These are phyloP conservation scores for Lagerstroemia speciosa DNA, from an alignment of 345 rosid species.

Conservation along the genomic window DNA sequence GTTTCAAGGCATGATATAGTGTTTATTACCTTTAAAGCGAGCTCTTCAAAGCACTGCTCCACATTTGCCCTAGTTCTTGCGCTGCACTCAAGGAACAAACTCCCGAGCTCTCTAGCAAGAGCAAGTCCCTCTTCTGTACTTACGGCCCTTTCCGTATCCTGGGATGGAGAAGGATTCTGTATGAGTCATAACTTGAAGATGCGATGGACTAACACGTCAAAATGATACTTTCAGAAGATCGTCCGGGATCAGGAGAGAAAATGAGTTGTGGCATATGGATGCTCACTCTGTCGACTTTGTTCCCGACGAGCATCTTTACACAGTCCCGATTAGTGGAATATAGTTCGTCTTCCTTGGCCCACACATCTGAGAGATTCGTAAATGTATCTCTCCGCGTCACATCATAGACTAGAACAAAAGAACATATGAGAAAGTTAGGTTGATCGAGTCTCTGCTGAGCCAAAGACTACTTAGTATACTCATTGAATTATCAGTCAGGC, in stretches of 20 bases:
- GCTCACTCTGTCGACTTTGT: slow-evolving; percentile 84
- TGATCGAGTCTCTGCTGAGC: neutral
- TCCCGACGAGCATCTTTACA: slow-evolving; percentile 90
- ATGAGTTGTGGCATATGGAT: neutral
- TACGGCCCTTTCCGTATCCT: slow-evolving; percentile 86
- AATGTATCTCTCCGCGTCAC: slow-evolving; percentile 88
- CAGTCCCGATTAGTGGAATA: slow-evolving; percentile 73
- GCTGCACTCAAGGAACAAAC: slow-evolving; percentile 80
- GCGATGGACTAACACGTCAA: neutral
- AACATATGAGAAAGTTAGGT: neutral
- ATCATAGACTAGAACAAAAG: slow-evolving; percentile 56
- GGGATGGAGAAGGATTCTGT: neutral
- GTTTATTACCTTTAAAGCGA: slow-evolving; percentile 79
- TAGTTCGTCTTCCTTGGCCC: slow-evolving; percentile 92
- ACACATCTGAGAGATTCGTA: slow-evolving; percentile 73
- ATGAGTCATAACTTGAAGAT: neutral
- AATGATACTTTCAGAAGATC: neutral
- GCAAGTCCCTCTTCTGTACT: slow-evolving; percentile 78
- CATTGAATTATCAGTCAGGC: neutral
- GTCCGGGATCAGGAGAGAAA: neutral
- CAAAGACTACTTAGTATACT: neutral
- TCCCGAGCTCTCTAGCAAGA: slow-evolving; percentile 67
- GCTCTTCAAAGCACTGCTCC: slow-evolving; percentile 82
- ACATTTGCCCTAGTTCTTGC: slow-evolving; percentile 85
- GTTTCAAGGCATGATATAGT: neutral